Base-by-base conservation (phyloP, 257 asterid genomes). In the Leptodermis oblonga region DNA sequence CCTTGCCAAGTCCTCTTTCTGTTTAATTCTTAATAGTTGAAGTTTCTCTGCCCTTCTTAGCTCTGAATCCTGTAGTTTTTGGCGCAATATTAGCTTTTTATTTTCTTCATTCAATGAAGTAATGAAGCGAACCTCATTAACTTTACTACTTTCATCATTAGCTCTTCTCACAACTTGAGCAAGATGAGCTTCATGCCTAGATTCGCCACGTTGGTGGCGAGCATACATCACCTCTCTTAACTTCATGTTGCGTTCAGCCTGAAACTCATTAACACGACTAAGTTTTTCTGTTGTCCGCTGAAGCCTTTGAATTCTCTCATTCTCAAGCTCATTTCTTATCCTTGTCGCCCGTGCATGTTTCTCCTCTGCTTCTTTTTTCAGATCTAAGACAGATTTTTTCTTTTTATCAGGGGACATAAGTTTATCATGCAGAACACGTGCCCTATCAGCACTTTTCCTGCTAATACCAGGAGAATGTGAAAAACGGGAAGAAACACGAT, bases 391-490 rank as follows among this genome's bases (percentile, higher is more conserved):
- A 39, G 97, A 87, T 79, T 89, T 94, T 74, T 87, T 94, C 83
- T 83, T 94, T 83, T 94, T 94, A 80, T 94, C 99, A 20, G 99
- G 97, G 76, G 97, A 90, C 96, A 94, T 94, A 67, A 94, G 96
- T 79, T 94, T 94, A 82, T 94, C 97, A 12, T 89, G 99, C 82
- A 94, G 83, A 74, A 80, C 83, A 30, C 97, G 94, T 34, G 84
- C 96, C 52, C 98, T 89, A 78, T 88, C 98, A 45, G 82, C 79
- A 73, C 96, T 85, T 83, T 76, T 94, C 86, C 99, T 80, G 80
- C 80, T 82, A 80, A 90, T 73, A 70, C 99, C 92, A 20, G 99
- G 97, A 61, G 99, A 94, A 80, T 89, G 84, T 12, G 95, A 94
- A 81, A 88, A 90, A 63, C 97, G 96, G 54, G 96, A 87, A 74